Percentiles rank a stretch among this genome's conserved stretches.
These are phyloP conservation scores for Penicillium robsamsonii DNA, from an alignment of 495 filamentous ascomycete genomes.

Conservation along the genomic window DNA sequence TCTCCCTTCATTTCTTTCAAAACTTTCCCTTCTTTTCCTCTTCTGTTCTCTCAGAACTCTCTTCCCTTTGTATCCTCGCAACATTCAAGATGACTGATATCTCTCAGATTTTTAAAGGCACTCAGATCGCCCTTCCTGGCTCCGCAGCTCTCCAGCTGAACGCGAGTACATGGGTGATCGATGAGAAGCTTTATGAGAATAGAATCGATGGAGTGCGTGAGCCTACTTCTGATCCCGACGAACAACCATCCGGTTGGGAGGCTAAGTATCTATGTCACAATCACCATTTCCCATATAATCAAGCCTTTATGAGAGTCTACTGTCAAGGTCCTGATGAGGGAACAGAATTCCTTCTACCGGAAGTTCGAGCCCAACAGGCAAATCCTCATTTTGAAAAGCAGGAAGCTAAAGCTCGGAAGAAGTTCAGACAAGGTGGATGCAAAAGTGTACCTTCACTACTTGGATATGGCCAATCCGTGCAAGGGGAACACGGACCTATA, in stretches of 20 bases:
- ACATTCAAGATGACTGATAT: constrained; percentile 8
- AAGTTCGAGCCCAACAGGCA: constrained; percentile 5
- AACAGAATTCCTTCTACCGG: constrained; percentile 3
- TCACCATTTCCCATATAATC: background rate
- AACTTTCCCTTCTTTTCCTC: constrained; percentile 4
- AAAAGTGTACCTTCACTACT: constrained; percentile 9
- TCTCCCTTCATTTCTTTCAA: background rate
- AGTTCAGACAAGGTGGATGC: constrained; percentile 5
- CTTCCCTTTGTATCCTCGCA: constrained; percentile 1
- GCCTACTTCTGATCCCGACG: constrained; percentile 4
- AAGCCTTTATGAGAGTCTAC: constrained; percentile 5
- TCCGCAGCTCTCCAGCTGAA: constrained; percentile 2
- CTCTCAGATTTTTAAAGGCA: constrained; percentile 5
- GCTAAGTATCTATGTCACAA: constrained; percentile 5
- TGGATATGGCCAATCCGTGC: constrained; percentile 6
- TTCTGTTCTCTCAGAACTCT: constrained; percentile 3
- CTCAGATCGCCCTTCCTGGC: constrained; percentile 5
- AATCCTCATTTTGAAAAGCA: constrained; percentile 1
- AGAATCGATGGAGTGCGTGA: constrained; percentile 6
- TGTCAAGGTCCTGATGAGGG: constrained; percentile 4
- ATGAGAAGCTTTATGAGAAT: constrained; percentile 8
- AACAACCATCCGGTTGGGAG: constrained; percentile 2
- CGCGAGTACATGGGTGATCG: constrained; percentile 7
- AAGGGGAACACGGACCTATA: constrained; percentile 6
- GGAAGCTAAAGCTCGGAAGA: constrained; percentile 1